Conservation (phyloP, 345 rosid species). For the Hypericum perforatum region DNA sequence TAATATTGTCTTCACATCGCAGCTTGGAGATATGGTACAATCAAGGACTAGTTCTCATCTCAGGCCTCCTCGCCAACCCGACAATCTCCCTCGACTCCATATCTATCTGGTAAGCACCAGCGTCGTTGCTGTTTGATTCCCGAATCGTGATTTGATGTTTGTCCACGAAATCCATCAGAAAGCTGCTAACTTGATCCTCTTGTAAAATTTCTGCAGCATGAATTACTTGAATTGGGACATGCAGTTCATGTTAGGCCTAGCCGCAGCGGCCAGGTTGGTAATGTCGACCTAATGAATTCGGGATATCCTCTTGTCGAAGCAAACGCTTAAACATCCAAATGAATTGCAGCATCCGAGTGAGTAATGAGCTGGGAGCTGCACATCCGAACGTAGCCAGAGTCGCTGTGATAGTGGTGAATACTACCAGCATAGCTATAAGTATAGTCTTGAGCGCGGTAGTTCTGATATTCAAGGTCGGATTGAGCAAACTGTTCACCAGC, state of each 20-base stretch:
- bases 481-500: conserved; percentile 63
- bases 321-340: background rate
- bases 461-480: conserved; percentile 36
- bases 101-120: conserved; percentile 58
- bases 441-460: conserved; percentile 39
- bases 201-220: conserved; percentile 42
- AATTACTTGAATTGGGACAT: conserved; percentile 81
- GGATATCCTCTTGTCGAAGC: too few relatives aligned
- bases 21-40: conserved; percentile 97
- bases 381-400: conserved; percentile 64
- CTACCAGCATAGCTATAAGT: conserved; percentile 52
- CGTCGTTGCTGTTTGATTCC: background rate
- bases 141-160: background rate
- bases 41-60: conserved; percentile 82
- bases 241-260: conserved; percentile 77
- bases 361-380: conserved; percentile 90
- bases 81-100: conserved; percentile 71
- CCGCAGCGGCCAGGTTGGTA: conserved; percentile 76
- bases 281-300: background rate
- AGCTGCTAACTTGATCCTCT: too few relatives aligned
- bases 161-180: background rate
- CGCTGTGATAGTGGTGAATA: conserved; percentile 64
- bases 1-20: conserved; percentile 2
- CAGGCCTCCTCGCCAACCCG: conserved; percentile 71
- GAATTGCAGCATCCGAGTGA: conserved; percentile 52